Conservation (phyloP, 345 rosid species). For the Lumnitzera racemosa region DNA sequence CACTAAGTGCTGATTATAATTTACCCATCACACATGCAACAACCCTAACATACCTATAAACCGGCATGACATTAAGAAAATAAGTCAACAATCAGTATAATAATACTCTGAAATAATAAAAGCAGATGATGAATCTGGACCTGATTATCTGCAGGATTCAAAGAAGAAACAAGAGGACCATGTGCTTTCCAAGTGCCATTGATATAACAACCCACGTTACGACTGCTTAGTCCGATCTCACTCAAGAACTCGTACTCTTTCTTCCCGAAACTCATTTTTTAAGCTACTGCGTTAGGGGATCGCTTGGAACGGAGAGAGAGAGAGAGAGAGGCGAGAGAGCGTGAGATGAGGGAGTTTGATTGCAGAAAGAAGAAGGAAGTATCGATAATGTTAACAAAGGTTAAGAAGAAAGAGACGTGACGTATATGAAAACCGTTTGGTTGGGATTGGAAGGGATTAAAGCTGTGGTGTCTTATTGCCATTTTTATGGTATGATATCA, state of each 20-base stretch:
- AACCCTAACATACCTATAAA: too few species aligned
- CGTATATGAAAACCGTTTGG: too few species aligned
- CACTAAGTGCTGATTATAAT: too few species aligned
- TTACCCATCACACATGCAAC: too few species aligned
- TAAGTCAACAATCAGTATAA: neutral
- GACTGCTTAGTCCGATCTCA: slow-evolving; percentile 65
- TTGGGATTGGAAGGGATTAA: too few species aligned
- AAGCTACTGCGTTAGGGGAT: neutral
- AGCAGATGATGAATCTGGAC: slow-evolving; percentile 20
- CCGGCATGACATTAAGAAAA: too few species aligned
- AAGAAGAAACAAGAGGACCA: slow-evolving; percentile 58
- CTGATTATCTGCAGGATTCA: slow-evolving; percentile 86
- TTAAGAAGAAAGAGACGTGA: too few species aligned
- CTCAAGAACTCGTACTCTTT: slow-evolving; percentile 64
- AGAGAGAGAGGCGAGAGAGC: neutral
- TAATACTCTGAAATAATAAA: neutral
- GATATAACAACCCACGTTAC: slow-evolving; percentile 63
- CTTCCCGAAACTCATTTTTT: slow-evolving; percentile 60
- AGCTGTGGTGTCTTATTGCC: too few species aligned
- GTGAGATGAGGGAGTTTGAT: neutral
- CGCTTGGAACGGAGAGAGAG: neutral
- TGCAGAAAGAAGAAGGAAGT: neutral
- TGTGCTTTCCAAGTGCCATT: slow-evolving; percentile 69
- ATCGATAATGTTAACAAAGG: neutral
- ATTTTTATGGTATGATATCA: too few species aligned